These are phyloP conservation scores for Sphagnum tenellum DNA, from an alignment of 225 moss, liverwort and hornwort species.

Conservation along the genomic window DNA sequence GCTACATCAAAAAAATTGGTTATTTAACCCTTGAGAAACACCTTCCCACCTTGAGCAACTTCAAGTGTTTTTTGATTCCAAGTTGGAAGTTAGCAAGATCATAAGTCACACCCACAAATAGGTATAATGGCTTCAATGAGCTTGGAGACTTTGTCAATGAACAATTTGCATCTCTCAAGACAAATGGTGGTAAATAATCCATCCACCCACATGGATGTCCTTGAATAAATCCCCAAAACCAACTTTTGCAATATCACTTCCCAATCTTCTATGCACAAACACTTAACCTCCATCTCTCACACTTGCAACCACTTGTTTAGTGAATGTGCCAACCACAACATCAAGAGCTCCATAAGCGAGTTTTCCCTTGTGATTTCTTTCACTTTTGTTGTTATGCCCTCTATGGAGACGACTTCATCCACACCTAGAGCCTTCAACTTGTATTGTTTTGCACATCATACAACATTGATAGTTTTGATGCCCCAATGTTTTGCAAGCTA, in stretches of 20 bases:
- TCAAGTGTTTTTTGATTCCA: no score
- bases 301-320: constrained; percentile 33
- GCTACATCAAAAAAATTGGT: no score
- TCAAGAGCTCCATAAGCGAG: constrained; percentile 42
- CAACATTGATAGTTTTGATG: constrained; percentile 47
- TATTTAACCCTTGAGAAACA: no score
- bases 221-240: no score
- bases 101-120: no score
- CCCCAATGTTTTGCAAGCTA: constrained; percentile 49
- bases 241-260: constrained; percentile 16
- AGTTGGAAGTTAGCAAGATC: no score
- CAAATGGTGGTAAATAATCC: no score
- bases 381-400: constrained; percentile 37
- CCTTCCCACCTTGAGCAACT: no score
- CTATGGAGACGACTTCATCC: constrained; percentile 45
- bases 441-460: constrained; percentile 37
- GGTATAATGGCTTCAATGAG: no score
- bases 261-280: constrained; percentile 40
- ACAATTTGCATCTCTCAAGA: no score
- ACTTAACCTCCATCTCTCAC: constrained; percentile 52
- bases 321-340: constrained; percentile 38
- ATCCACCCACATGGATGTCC: fast-evolving
- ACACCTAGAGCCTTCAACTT: constrained; percentile 35
- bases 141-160: no score
- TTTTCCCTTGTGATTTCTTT: constrained; percentile 23